Evolutionary conservation across 352 stramenopile genomes (phyloP), one percentile per base, ranked within the genome.

Genomic region (Globisporangium recalcitrans): DNA sequence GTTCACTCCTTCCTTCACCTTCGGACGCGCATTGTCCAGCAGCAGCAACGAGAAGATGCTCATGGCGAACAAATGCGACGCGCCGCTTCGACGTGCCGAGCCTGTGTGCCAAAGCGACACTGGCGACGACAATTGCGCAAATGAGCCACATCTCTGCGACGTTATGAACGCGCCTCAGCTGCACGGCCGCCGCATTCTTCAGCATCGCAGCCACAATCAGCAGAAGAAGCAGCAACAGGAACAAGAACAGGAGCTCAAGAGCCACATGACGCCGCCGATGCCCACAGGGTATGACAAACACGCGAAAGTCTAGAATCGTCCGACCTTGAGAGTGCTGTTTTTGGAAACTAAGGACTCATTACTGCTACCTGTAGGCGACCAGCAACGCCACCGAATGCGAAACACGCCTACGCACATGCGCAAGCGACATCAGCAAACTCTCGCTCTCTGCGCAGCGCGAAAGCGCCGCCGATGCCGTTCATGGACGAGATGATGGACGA

Each of bases 381-480:
- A 42, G 21, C 59, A 1, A n/a, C 11, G 38, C 36, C 59, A 11
- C 49, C 59, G 38, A 38, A 34, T 9, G n/a, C 14, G 27, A 59
- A 52, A 27, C 34, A 14, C 6, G 31, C 47, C 22, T 27, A 56
- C 21, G 16, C 21, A 3, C 40, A 38, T 16, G 42, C 57, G 21
- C 42, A 31, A 6, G 22, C 42, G 16, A 4, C 34, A 31, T 26
- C 27, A 13, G 42, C 24, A 22, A 53, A 9, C 22, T 21, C 58
- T 16, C 32, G 13, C 10, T 19, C 32, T 0, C n/a, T 47, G 9
- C 61, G 54, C n/a, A 52, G 5, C 14, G 59, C n/a, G n/a, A 52
- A 51, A 13, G 14, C 24, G n/a, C 49, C 48, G 16, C 49, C 59
- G 7, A 19, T 75, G 61, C 71, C 71, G 21, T 73, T 77, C 24